A percentile compares a stretch with the other conserved stretches of the same genome.
These are phyloP conservation scores for Ceratobasidium theobromae DNA, from an alignment of 1,284 basidiomycete species.

Conservation along the genomic window DNA sequence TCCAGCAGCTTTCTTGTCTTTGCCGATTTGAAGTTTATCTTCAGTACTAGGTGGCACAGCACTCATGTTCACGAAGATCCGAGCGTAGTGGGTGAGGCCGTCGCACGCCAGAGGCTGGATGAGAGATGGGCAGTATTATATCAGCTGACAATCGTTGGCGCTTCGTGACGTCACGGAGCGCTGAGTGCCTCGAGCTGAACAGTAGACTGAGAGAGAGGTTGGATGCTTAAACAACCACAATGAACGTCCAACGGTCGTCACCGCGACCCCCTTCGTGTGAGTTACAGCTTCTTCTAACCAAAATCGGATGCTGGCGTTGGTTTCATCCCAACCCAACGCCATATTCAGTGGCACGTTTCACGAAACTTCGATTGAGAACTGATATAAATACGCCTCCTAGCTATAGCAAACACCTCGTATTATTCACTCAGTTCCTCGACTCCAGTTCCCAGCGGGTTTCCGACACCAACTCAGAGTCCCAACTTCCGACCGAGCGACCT, in stretches of 20 bases:
- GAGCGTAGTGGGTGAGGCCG: too few species aligned
- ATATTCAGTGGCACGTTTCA: too few species aligned
- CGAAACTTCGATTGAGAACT: too few species aligned
- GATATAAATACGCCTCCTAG: background rate
- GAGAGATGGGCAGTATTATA: background rate
- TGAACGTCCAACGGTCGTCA: background rate
- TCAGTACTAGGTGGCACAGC: constrained; percentile 39
- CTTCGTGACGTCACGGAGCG: constrained; percentile 8
- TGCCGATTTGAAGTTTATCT: constrained; percentile 60
- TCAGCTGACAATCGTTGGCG: background rate
- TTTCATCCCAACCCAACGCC: too few species aligned
- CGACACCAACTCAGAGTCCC: constrained; percentile 16
- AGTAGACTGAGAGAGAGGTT: background rate
- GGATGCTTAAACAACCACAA: background rate
- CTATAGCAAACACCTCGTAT: constrained; percentile 13
- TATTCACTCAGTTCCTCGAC: constrained; percentile 17
- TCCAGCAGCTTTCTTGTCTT: constrained; percentile 68
- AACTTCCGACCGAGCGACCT: constrained; percentile 6
- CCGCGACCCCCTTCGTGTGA: constrained; percentile 15
- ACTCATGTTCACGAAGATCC: background rate
- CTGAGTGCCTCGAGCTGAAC: background rate
- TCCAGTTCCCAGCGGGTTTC: constrained; percentile 5
- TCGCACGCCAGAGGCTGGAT: too few species aligned
- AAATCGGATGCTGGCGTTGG: background rate
- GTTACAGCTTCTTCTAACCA: background rate